phyloP scores from a whole-genome alignment of 2,329 filamentous ascomycete species.

The Verticillium nubilum region DNA sequence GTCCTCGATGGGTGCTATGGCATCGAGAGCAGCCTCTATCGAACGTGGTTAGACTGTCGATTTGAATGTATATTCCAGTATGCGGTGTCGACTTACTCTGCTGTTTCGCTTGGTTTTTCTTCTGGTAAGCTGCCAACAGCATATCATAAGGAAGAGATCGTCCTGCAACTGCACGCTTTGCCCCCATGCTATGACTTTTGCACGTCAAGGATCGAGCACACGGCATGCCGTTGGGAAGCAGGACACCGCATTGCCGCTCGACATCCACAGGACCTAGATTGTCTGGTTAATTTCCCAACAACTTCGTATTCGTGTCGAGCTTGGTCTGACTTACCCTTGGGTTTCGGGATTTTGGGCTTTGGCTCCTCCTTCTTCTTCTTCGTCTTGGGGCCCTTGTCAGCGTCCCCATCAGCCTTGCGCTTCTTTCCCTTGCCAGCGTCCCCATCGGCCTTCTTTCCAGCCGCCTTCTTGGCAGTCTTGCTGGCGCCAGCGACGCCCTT shows the following conservation, averaged over 20 bases:
- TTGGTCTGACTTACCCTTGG: conserved; percentile 54
- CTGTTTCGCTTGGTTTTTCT: conserved; percentile 98
- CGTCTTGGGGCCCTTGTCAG: conserved; percentile 76
- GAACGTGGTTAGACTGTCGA: conserved; percentile 9
- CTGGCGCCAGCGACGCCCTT: conserved; percentile 26
- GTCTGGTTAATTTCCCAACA: not conserved
- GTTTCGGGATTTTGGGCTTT: conserved; percentile 76
- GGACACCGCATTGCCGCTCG: conserved; percentile 87
- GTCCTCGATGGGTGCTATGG: conserved; percentile 84
- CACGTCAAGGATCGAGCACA: conserved; percentile 88
- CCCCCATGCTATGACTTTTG: conserved; percentile 93
- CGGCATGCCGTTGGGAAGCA: conserved; percentile 75
- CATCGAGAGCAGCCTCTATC: conserved; percentile 86
- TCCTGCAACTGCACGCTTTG: conserved; percentile 82
- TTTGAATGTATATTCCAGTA: conserved; percentile 2
- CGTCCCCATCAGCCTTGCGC: conserved; percentile 67
- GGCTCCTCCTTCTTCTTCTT: conserved; percentile 96
- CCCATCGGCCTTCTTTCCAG: conserved; percentile 58
- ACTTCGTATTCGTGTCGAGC: not conserved
- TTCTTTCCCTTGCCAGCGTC: conserved; percentile 67
- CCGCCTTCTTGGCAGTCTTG: conserved; percentile 55
- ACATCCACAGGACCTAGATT: conserved; percentile 76
- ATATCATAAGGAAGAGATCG: conserved; percentile 88
- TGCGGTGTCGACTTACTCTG: conserved; percentile 62
- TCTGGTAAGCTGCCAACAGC: conserved; percentile 81